Conservation (phyloP, 1,284 basidiomycete genomes). For the Naganishia sp. region DNA sequence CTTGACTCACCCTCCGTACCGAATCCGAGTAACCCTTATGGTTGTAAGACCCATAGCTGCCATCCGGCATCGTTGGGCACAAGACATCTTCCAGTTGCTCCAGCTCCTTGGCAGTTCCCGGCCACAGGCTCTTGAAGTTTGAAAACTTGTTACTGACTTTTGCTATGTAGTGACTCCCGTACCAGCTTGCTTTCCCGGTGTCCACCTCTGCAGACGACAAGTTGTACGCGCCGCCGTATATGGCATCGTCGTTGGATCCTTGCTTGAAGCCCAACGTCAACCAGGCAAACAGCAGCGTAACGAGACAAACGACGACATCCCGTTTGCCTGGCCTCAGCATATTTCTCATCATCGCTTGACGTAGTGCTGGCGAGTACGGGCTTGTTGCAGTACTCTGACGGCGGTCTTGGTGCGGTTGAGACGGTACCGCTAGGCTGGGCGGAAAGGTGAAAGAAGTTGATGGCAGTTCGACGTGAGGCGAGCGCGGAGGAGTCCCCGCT, state of each 20-base stretch:
- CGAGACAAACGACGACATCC: conserved; percentile 46
- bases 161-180: conserved; percentile 20
- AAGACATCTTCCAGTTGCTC: conserved; percentile 19
- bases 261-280: conserved; percentile 37
- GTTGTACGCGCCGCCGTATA: conserved; percentile 4
- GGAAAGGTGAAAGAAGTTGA: conserved; percentile 3
- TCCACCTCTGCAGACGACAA: neutral
- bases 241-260: neutral
- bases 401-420: neutral
- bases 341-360: neutral
- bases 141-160: conserved; percentile 23
- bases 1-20: conserved; percentile 32
- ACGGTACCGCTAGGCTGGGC: neutral
- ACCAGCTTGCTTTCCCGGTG: conserved; percentile 19
- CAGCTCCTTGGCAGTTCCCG: conserved; percentile 23
- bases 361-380: conserved; percentile 28
- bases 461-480: conserved; percentile 15
- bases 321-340: conserved; percentile 45
- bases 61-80: conserved; percentile 20
- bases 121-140: conserved; percentile 24
- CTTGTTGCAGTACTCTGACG: conserved; percentile 6
- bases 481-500: conserved; percentile 25
- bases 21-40: conserved; percentile 38
- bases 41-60: conserved; percentile 5
- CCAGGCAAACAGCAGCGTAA: conserved; percentile 48